phyloP scores from a whole-genome alignment of 192 early-diverging fungal genomes.

The Lobosporangium transversale region DNA sequence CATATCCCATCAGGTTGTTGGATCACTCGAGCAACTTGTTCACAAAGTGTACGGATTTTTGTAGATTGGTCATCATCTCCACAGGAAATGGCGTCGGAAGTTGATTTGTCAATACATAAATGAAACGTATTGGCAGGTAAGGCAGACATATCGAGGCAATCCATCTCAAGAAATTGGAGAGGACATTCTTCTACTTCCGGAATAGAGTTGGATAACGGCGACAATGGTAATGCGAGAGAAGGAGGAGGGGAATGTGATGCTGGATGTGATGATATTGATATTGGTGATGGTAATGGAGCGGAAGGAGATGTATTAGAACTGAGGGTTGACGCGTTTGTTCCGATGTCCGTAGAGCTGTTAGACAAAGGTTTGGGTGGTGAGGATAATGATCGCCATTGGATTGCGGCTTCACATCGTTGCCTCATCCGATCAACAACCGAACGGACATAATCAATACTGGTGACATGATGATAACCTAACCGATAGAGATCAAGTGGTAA shows the following conservation, averaged over 20 bases:
- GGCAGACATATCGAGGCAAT: constrained; percentile 36
- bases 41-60: constrained; percentile 24
- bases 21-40: constrained; percentile 25
- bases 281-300: too few species aligned
- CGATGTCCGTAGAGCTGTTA: not conserved
- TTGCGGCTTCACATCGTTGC: constrained; percentile 20
- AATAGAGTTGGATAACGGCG: not conserved
- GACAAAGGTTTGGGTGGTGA: too few species aligned
- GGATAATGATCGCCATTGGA: constrained; percentile 3
- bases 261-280: too few species aligned
- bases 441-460: constrained; percentile 34
- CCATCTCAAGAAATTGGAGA: constrained; percentile 30
- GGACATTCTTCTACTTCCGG: constrained; percentile 16
- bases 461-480: constrained; percentile 17
- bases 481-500: constrained; percentile 30
- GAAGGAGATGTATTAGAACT: not conserved
- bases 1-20: constrained; percentile 13
- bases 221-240: not conserved
- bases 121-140: constrained; percentile 4
- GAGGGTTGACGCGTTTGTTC: not conserved
- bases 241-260: not conserved
- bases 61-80: constrained; percentile 33
- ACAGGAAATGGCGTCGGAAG: constrained; percentile 36
- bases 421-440: constrained; percentile 33
- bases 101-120: constrained; percentile 36